Percentiles rank a stretch among this genome's conserved stretches.
Evolutionary conservation across 441 rosid genomes (phyloP).

Genomic region (Breynia disticha): DNA sequence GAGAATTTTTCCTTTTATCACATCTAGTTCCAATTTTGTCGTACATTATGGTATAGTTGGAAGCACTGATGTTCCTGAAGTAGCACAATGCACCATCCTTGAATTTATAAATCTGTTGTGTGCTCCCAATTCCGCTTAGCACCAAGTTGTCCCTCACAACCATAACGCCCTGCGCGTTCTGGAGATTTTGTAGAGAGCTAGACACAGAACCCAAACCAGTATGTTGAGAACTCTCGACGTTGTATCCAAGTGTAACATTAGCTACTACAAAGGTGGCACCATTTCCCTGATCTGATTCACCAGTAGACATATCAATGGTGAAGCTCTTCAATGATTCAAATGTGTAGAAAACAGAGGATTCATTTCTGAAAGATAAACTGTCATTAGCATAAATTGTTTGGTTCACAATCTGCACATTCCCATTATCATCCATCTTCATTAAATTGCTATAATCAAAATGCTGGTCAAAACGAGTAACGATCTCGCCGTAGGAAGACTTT

Average conservation of each 20-base stretch:
- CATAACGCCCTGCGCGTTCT: constrained; percentile 49
- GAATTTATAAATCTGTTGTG: constrained; percentile 50
- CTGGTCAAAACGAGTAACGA: constrained; percentile 43
- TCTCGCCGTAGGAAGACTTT: constrained; percentile 49
- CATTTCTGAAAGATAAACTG: constrained; percentile 25
- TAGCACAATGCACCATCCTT: constrained; percentile 42
- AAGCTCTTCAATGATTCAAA: constrained; percentile 34
- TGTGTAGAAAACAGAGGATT: constrained; percentile 14
- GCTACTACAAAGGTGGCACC: constrained; percentile 22
- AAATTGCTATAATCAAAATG: constrained; percentile 38
- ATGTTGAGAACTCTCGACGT: constrained; percentile 32
- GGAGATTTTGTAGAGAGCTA: constrained; percentile 39
- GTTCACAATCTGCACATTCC: constrained; percentile 48
- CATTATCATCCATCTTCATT: constrained; percentile 46
- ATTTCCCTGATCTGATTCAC: constrained; percentile 25
- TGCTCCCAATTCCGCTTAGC: constrained; percentile 45
- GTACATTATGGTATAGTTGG: constrained; percentile 56
- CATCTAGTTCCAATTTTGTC: constrained; percentile 37
- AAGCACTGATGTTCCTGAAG: constrained; percentile 72
- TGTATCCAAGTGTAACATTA: constrained; percentile 45
- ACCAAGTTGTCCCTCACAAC: constrained; percentile 44
- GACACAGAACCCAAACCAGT: constrained; percentile 13
- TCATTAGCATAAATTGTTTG: constrained; percentile 48
- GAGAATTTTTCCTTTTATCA: constrained; percentile 10
- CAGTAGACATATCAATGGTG: constrained; percentile 27